Evolutionary conservation across 139 green algal species (phyloP).

Genomic region (Zygnema cylindricum): DNA sequence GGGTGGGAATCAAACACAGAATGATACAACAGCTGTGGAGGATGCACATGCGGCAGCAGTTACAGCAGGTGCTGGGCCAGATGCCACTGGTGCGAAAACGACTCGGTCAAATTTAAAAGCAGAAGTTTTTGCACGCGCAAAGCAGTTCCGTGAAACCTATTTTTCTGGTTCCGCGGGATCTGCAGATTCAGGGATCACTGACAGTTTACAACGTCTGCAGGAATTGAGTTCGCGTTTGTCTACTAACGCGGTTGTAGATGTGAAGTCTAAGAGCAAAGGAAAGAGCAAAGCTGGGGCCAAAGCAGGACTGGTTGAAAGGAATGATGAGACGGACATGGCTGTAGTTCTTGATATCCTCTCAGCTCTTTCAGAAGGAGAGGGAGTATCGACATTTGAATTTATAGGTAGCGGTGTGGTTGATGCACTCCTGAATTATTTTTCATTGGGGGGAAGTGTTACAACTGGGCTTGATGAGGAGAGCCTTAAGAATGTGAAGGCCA

Average conservation of each 20-base stretch:
- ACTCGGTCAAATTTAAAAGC: neutral
- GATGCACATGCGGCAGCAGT: neutral
- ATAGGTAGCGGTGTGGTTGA: constrained; percentile 77
- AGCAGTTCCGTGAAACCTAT: constrained; percentile 32
- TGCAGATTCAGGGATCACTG: constrained; percentile 47
- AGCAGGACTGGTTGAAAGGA: constrained; percentile 9
- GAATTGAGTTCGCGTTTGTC: constrained; percentile 57
- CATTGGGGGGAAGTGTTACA: constrained; percentile 33
- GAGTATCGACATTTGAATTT: constrained; percentile 93
- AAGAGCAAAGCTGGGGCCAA: neutral
- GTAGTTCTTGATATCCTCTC: constrained; percentile 28
- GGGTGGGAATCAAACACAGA: neutral
- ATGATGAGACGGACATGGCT: constrained; percentile 5
- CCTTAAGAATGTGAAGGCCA: constrained; percentile 25
- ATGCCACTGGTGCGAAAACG: neutral
- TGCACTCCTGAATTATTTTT: constrained; percentile 77
- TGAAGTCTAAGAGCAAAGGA: neutral
- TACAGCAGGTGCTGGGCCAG: neutral
- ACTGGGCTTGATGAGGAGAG: constrained; percentile 12
- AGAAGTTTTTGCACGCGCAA: neutral
- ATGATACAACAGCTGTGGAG: neutral
- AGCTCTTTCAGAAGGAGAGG: constrained; percentile 31
- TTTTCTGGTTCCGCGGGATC: neutral
- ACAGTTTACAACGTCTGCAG: constrained; percentile 67
- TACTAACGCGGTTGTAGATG: neutral